Evolutionary conservation across 2,329 filamentous ascomycete genomes (phyloP).

Genomic region (Diplocarpon rosae): DNA sequence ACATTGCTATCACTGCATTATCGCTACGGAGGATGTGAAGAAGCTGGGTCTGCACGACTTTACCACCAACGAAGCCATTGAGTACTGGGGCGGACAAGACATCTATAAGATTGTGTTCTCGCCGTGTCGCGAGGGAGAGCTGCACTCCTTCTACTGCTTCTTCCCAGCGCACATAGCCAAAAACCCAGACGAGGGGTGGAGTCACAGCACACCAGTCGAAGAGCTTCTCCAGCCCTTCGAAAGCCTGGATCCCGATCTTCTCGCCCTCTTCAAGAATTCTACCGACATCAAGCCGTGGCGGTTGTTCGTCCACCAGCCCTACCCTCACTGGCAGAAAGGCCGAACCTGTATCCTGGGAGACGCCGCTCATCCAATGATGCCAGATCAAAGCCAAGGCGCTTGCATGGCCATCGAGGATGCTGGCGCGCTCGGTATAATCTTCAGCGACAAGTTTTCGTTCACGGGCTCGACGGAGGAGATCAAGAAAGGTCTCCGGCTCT

Average conservation of each 20-base stretch:
- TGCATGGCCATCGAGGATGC: conserved; percentile 34
- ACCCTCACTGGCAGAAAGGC: conserved; percentile 42
- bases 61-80: conserved; percentile 20
- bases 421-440: conserved; percentile 29
- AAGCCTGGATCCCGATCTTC: conserved; percentile 36
- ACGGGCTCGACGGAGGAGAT: conserved; percentile 33
- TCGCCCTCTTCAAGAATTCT: conserved; percentile 27
- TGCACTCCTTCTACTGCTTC: conserved; percentile 33
- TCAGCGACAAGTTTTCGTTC: conserved; percentile 29
- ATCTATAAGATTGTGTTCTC: conserved; percentile 32
- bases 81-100: conserved; percentile 29
- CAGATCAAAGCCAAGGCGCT: conserved; percentile 52
- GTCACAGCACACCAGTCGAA: conserved; percentile 48
- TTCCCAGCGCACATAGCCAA: conserved; percentile 20
- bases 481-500: conserved; percentile 36
- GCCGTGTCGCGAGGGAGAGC: conserved; percentile 29
- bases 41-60: conserved; percentile 19
- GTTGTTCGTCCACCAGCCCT: conserved; percentile 53
- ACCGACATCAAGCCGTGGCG: conserved; percentile 25
- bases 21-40: conserved; percentile 22
- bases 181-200: conserved; percentile 36
- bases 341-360: conserved; percentile 51
- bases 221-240: conserved; percentile 52
- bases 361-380: conserved; percentile 59
- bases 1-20: conserved; percentile 30